A percentile compares a stretch with the other conserved stretches of the same genome.
These are phyloP conservation scores for Globisporangium acanthophoron DNA, from an alignment of 352 stramenopile species.

Conservation along the genomic window DNA sequence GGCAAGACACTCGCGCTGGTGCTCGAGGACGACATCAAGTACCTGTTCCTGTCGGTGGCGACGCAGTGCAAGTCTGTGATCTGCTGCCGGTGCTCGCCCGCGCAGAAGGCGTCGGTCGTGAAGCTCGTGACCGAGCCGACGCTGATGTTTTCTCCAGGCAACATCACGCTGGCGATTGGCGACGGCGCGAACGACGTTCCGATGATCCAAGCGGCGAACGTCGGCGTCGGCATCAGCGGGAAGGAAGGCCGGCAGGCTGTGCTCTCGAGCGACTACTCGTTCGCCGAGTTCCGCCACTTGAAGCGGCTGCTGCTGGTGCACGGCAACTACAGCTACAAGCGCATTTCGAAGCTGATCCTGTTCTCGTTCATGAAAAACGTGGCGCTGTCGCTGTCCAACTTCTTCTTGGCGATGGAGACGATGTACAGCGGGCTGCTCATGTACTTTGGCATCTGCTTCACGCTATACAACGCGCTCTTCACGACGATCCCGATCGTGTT, in stretches of 20 bases:
- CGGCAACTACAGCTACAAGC: constrained; percentile 96
- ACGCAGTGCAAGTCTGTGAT: constrained; percentile 89
- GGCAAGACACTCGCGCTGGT: constrained; percentile 79
- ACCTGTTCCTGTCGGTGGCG: constrained; percentile 82
- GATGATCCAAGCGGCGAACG: constrained; percentile 97
- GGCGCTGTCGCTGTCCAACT: constrained; percentile 79
- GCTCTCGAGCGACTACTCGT: constrained; percentile 92
- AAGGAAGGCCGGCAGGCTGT: constrained; percentile 97
- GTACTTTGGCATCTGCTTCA: constrained; percentile 89
- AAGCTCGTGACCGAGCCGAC: constrained; percentile 85
- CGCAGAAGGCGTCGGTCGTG: constrained; percentile 83
- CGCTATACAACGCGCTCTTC: constrained; percentile 87
- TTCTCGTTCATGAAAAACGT: constrained; percentile 99
- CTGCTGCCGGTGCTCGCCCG: constrained; percentile 79
- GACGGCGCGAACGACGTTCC: constrained; percentile 98
- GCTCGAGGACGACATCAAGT: constrained; percentile 87
- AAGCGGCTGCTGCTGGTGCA: constrained; percentile 93
- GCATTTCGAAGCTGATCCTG: constrained; percentile 91
- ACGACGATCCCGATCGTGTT: constrained; percentile 88
- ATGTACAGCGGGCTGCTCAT: constrained; percentile 88
- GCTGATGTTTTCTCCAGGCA: constrained; percentile 84
- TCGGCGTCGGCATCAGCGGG: constrained; percentile 97
- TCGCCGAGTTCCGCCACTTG: constrained; percentile 95
- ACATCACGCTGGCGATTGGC: constrained; percentile 94
- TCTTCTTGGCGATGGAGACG: constrained; percentile 75